Percentiles rank a stretch among this genome's conserved stretches.
phyloP scores from a whole-genome alignment of 345 rosid species.

The Pistacia integerrima region DNA sequence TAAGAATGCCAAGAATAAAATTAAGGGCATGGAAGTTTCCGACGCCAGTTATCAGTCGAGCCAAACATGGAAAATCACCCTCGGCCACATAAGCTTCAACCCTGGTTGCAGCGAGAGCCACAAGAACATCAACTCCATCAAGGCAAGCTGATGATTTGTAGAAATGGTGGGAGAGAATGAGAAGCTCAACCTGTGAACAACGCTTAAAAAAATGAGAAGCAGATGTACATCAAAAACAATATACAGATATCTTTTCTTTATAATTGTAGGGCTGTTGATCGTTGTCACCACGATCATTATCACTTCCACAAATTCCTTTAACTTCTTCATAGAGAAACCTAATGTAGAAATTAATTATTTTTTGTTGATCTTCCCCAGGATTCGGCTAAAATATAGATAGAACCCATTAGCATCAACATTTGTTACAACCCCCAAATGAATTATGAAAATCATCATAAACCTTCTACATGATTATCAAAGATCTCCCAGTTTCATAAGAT shows the following conservation, averaged over 20 bases:
- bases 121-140: conserved; percentile 99
- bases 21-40: conserved; percentile 95
- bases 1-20: conserved; percentile 92
- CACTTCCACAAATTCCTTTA: neutral
- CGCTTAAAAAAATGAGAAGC: conserved; percentile 9
- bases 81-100: conserved; percentile 92
- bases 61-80: conserved; percentile 95
- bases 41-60: conserved; percentile 92
- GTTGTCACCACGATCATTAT: neutral
- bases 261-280: neutral
- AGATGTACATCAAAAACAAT: neutral
- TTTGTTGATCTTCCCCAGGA: neutral
- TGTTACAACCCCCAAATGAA: no score
- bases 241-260: neutral
- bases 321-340: neutral
- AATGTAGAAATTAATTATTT: neutral
- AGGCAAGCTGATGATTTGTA: conserved; percentile 98
- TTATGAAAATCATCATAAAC: no score
- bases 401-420: no score
- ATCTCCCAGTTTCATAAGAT: no score
- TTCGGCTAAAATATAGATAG: neutral
- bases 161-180: conserved; percentile 94
- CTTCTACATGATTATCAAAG: no score
- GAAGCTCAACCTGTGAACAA: conserved; percentile 84
- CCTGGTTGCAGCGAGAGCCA: conserved; percentile 95